Evolutionary conservation across 768 basidiomycete species (phyloP).

Genomic region (Naganishia vaughanmartiniae): DNA sequence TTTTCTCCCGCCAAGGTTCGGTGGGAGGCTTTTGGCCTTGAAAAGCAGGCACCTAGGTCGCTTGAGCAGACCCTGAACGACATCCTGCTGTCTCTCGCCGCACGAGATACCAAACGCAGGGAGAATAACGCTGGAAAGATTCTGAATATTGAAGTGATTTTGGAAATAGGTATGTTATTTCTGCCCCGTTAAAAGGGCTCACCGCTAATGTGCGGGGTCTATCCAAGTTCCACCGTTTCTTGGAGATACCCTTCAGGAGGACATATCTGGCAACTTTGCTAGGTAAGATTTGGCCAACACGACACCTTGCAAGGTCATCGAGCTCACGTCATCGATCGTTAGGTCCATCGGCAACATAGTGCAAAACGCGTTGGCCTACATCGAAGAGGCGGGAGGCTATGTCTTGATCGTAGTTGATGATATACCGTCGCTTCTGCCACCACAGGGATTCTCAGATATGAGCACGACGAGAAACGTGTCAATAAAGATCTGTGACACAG

Average conservation of each 20-base stretch:
- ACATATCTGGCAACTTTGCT: conserved; percentile 42
- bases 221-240: conserved; percentile 40
- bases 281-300: conserved; percentile 29
- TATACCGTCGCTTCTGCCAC: conserved; percentile 36
- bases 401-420: conserved; percentile 45
- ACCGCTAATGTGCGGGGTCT: not conserved
- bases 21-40: conserved; percentile 21
- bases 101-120: conserved; percentile 36
- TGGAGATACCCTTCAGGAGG: conserved; percentile 43
- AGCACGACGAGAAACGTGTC: conserved; percentile 36
- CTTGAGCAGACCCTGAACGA: conserved; percentile 46
- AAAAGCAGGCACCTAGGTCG: conserved; percentile 30
- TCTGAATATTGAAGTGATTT: conserved; percentile 41
- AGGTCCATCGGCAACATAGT: conserved; percentile 43
- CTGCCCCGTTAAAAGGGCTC: not conserved
- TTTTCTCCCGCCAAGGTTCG: conserved; percentile 10
- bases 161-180: conserved; percentile 37
- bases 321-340: not conserved
- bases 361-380: conserved; percentile 46
- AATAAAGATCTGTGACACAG: conserved; percentile 45
- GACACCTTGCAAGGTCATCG: not conserved
- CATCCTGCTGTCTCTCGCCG: conserved; percentile 37
- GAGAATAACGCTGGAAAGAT: conserved; percentile 34
- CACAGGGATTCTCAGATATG: conserved; percentile 43
- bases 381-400: conserved; percentile 42